Conservation (phyloP, 2,329 filamentous ascomycete species). For the Macrophomina pseudophaseolina region DNA sequence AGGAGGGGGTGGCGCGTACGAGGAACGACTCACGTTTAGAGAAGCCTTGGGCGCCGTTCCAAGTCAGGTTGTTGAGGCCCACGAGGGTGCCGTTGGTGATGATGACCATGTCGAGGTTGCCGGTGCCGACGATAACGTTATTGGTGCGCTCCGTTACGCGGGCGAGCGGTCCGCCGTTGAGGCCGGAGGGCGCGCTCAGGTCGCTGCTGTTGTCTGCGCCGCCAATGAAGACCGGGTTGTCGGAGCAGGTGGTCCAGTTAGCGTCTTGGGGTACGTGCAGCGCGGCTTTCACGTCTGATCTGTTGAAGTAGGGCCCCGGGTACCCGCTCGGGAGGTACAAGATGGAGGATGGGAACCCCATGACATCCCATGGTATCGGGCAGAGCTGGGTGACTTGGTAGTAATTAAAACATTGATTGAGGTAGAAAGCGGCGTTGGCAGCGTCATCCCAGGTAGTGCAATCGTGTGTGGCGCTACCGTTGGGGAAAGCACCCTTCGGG, state of each 20-base stretch:
- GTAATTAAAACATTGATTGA: slow-evolving; percentile 81
- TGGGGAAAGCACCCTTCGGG: slow-evolving; percentile 10
- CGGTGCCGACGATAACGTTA: slow-evolving; percentile 35
- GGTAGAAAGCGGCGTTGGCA: slow-evolving; percentile 55
- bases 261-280: slow-evolving; percentile 42
- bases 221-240: slow-evolving; percentile 31
- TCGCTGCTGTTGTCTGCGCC: slow-evolving; percentile 26
- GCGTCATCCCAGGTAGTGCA: slow-evolving; percentile 61
- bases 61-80: slow-evolving; percentile 30
- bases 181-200: slow-evolving; percentile 29
- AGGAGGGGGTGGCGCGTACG: background rate
- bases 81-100: slow-evolving; percentile 29
- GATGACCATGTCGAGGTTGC: slow-evolving; percentile 29
- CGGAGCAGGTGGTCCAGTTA: slow-evolving; percentile 37
- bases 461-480: slow-evolving; percentile 16
- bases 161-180: slow-evolving; percentile 31
- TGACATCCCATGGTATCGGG: slow-evolving; percentile 70
- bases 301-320: slow-evolving; percentile 70
- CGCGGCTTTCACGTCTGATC: slow-evolving; percentile 44
- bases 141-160: slow-evolving; percentile 40
- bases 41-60: slow-evolving; percentile 31
- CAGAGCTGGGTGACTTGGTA: slow-evolving; percentile 77
- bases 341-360: slow-evolving; percentile 70
- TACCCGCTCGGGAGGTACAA: slow-evolving; percentile 66
- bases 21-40: background rate